A percentile compares a stretch with the other conserved stretches of the same genome.
phyloP scores from a whole-genome alignment of 2,329 filamentous ascomycete species.

The Phyllosticta paracitricarpa region DNA sequence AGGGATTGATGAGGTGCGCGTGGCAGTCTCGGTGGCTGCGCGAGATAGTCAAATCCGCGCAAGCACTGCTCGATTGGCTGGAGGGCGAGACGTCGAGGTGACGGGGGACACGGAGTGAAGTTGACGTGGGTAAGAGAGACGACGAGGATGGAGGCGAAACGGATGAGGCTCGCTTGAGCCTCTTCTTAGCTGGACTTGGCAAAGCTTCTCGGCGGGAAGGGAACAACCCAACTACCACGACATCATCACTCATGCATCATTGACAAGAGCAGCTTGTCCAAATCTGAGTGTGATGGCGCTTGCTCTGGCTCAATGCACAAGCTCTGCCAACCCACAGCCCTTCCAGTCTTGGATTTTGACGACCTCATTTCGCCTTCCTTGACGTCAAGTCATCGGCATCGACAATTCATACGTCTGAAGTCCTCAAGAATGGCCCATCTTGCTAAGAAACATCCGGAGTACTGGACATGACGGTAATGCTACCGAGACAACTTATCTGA shows the following conservation, averaged over 20 bases:
- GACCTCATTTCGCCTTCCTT: too few relatives aligned
- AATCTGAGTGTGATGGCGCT: too few relatives aligned
- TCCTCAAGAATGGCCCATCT: too few relatives aligned
- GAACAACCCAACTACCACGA: not conserved
- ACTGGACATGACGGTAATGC: not conserved
- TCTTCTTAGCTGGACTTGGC: not conserved
- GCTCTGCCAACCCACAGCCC: too few relatives aligned
- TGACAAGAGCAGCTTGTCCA: not conserved
- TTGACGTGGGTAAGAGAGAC: not conserved
- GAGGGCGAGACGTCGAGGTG: conserved; percentile 9
- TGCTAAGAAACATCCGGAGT: not conserved
- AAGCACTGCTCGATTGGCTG: conserved; percentile 11
- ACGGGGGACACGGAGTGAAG: conserved; percentile 8
- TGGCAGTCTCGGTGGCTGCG: conserved; percentile 8
- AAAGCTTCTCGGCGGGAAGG: not conserved
- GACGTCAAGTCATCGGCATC: too few relatives aligned
- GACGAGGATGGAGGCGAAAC: not conserved
- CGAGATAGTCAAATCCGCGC: conserved; percentile 11
- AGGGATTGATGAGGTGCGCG: not conserved
- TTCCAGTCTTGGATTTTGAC: too few relatives aligned
- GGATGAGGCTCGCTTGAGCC: not conserved
- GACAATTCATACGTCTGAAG: too few relatives aligned
- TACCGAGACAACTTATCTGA: not conserved
- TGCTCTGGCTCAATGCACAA: too few relatives aligned
- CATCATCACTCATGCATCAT: not conserved